A percentile compares a stretch with the other conserved stretches of the same genome.
Conservation (phyloP, 1,139 yeast genomes). For the Kodamaea suecica region DNA sequence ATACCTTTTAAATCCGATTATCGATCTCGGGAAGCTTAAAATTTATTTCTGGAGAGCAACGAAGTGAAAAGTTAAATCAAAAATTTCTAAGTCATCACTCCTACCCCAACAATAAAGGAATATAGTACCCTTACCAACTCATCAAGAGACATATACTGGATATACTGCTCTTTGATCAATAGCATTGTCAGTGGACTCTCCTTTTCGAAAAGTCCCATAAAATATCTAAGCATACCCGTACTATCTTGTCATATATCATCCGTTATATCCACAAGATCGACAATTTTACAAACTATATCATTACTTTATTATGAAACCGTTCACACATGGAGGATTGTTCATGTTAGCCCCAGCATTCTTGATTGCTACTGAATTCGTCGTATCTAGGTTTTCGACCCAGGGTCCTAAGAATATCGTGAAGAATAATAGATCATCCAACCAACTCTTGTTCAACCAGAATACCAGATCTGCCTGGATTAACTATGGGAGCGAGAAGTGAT, state of each 20-base stretch:
- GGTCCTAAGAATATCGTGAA: slow-evolving; percentile 14
- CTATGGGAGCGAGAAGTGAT: slow-evolving; percentile 3
- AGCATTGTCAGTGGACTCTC: too few relatives aligned
- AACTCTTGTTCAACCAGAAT: slow-evolving; percentile 7
- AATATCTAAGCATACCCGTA: too few relatives aligned
- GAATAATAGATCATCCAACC: slow-evolving; percentile 1
- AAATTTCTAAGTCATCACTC: too few relatives aligned
- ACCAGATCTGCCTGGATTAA: slow-evolving; percentile 8
- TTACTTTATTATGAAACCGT: slow-evolving; percentile 13
- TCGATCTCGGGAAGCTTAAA: too few relatives aligned
- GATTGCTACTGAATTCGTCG: slow-evolving; percentile 18
- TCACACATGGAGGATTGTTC: slow-evolving; percentile 17
- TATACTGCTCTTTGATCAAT: slow-evolving; percentile 6
- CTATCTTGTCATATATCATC: too few relatives aligned
- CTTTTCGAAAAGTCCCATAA: too few relatives aligned
- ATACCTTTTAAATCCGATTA: too few relatives aligned
- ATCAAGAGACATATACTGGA: slow-evolving; percentile 7
- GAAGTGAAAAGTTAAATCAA: too few relatives aligned
- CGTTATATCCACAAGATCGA: too few relatives aligned
- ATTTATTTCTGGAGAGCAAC: too few relatives aligned
- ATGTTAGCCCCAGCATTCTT: slow-evolving; percentile 20
- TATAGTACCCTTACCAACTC: background rate
- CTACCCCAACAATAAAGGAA: too few relatives aligned
- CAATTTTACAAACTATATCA: background rate
- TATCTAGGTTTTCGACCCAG: slow-evolving; percentile 15